Percentiles rank a stretch among this genome's conserved stretches.
Conservation (phyloP, 2,329 filamentous ascomycete genomes). For the Penicillium sp. region DNA sequence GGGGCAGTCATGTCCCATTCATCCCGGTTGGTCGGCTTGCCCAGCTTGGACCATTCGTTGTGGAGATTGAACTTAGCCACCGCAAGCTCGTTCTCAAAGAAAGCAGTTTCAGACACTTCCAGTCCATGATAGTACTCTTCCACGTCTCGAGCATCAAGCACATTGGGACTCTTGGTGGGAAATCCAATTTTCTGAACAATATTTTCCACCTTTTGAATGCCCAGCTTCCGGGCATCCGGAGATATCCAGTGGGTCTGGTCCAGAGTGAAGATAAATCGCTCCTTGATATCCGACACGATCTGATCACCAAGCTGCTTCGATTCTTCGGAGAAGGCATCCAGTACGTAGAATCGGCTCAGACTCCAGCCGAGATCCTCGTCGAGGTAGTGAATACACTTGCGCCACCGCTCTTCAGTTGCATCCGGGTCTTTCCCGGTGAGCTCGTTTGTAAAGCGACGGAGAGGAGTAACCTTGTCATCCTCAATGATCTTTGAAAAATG, state of each 20-base stretch:
- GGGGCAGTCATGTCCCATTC: conserved; percentile 61
- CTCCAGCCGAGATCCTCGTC: conserved; percentile 64
- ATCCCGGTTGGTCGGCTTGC: conserved; percentile 59
- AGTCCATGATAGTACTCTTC: conserved; percentile 57
- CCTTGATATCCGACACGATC: conserved; percentile 69
- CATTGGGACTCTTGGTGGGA: conserved; percentile 60
- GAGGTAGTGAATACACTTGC: conserved; percentile 59
- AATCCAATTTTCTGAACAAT: conserved; percentile 69
- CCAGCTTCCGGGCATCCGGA: conserved; percentile 56
- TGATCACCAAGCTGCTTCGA: conserved; percentile 66
- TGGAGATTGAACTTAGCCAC: conserved; percentile 50
- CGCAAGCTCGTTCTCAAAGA: conserved; percentile 58
- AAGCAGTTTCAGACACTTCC: conserved; percentile 50
- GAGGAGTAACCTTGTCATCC: conserved; percentile 58
- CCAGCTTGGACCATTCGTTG: conserved; percentile 57
- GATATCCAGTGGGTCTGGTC: conserved; percentile 64
- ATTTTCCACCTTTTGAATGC: conserved; percentile 63
- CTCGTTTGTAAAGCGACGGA: conserved; percentile 59
- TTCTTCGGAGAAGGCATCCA: conserved; percentile 64
- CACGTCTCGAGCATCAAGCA: conserved; percentile 57
- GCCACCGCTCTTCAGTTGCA: conserved; percentile 63
- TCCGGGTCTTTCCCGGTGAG: conserved; percentile 62
- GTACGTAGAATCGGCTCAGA: conserved; percentile 67
- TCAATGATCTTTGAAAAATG: conserved; percentile 55
- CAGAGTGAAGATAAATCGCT: conserved; percentile 62